Evolutionary conservation across 2,329 filamentous ascomycete genomes (phyloP), one percentile per base, ranked within the genome.

Genomic region (Colletotrichum navitas): DNA sequence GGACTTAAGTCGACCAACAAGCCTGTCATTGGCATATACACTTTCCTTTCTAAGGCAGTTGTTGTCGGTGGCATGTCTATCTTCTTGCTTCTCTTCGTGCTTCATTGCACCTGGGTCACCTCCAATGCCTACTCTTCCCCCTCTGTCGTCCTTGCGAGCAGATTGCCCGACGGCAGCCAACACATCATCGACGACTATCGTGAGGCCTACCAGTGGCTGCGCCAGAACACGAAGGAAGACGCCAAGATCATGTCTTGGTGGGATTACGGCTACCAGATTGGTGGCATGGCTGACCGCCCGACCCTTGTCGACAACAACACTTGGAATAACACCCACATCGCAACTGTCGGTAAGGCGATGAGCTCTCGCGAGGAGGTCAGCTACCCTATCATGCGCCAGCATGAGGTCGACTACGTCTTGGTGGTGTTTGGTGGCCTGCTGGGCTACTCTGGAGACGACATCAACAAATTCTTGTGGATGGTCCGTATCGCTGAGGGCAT

Each of bases 381-480:
- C 85, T 99, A 99, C 83, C 94, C 94, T 3, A 99, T 99, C 80
- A 95, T 99, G 90, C 93, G 95, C 76, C 94, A 98, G 83, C 96
- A 99, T 79, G 96, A 99, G 83, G 96, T 99, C 3, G 95, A 99
- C 83, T 99, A 99, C 77, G 94, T 99, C n/a, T 87, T 99, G 66
- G 91, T 99, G 26, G 96, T 99, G 68, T 99, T 98, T 78, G 96
- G 96, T 78, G 96, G 94, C 80, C 90, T 99, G 70, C 87, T 99
- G 49, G 97, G 97, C 67, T 99, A 99, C 86, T 98, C 95, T 63
- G 96, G 96, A 74, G 96, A 99, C 77, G 96, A 99, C 79, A 97
- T 99, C 86, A 99, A 99, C 88, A 99, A 99, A 86, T 99, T 99
- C 87, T 87, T 99, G 76, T 99, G 96, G 96, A 99, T 99, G 97